These are phyloP conservation scores for Pleodorina starrii DNA, from an alignment of 139 green algal genomes.

Conservation along the genomic window DNA sequence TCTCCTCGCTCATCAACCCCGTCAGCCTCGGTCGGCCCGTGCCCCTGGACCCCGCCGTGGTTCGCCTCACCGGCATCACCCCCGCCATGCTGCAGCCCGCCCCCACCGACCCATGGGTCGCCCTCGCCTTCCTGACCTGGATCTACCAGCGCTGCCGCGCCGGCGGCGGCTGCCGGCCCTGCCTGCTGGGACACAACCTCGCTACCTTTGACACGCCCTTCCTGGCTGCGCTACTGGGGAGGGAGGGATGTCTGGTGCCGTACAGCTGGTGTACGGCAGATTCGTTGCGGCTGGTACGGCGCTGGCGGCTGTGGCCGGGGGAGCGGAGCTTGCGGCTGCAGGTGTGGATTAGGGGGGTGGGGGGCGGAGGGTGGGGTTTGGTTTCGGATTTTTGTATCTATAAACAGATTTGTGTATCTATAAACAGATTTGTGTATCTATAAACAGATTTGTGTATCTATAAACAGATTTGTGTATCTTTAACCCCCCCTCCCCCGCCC, in stretches of 20 bases:
- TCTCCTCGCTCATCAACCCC: constrained; percentile 30
- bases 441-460: too few species aligned
- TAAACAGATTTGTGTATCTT: too few species aligned
- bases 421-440: too few species aligned
- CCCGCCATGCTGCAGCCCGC: background rate
- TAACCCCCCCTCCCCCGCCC: too few species aligned
- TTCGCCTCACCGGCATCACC: background rate
- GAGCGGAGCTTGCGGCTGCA: background rate
- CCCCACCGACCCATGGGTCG: background rate
- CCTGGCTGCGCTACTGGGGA: background rate
- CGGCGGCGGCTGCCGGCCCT: constrained; percentile 18
- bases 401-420: too few species aligned
- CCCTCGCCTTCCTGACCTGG: constrained; percentile 21
- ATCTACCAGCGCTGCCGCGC: constrained; percentile 50
- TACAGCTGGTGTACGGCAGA: constrained; percentile 24
- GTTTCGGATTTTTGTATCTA: too few species aligned
- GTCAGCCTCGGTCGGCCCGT: background rate
- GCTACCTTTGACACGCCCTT: background rate
- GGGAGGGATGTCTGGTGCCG: constrained; percentile 31
- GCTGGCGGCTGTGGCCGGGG: background rate
- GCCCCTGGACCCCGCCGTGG: background rate
- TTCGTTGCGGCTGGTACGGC: background rate
- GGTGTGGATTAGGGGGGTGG: too few species aligned
- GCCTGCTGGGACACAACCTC: constrained; percentile 33
- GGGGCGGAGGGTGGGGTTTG: too few species aligned